Conservation (phyloP, 148 eudicot genomes). For the Drosera capensis region DNA sequence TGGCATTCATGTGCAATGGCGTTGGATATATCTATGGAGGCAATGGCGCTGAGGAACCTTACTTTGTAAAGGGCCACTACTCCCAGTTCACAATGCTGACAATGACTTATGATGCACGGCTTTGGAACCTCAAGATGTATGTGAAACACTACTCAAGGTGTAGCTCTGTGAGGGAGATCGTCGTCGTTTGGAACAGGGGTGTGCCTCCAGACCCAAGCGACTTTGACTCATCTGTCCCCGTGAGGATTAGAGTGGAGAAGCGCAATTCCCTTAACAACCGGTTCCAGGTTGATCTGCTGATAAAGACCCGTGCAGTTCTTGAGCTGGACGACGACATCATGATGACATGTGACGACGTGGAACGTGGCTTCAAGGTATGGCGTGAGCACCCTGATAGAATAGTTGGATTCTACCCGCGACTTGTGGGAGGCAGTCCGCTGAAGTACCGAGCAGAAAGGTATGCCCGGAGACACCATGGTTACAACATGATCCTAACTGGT, state of each 20-base stretch:
- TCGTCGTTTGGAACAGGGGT: conserved; percentile 94
- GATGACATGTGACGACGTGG: conserved; percentile 84
- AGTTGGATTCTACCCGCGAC: conserved; percentile 89
- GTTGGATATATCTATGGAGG: conserved; percentile 59
- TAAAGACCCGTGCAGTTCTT: conserved; percentile 66
- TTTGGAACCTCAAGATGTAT: conserved; percentile 82
- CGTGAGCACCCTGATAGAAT: conserved; percentile 71
- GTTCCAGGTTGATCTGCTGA: conserved; percentile 49
- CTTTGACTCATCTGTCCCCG: conserved; percentile 82
- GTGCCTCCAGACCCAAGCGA: conserved; percentile 39
- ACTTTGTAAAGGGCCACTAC: conserved; percentile 46
- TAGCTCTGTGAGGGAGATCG: conserved; percentile 82
- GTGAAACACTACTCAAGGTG: conserved; percentile 86
- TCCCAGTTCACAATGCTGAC: conserved; percentile 82
- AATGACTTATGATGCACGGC: conserved; percentile 91
- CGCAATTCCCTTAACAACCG: conserved; percentile 81
- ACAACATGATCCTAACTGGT: conserved; percentile 86
- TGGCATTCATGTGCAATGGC: conserved; percentile 45
- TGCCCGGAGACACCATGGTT: conserved; percentile 56
- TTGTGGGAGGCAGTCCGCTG: conserved; percentile 30
- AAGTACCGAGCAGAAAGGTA: conserved; percentile 68
- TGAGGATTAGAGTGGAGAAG: conserved; percentile 66
- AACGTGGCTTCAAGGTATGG: conserved; percentile 89
- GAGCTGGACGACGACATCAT: conserved; percentile 96
- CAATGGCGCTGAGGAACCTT: conserved; percentile 66